phyloP scores from a whole-genome alignment of 2,329 filamentous ascomycete species.

The Colletotrichum sp. region DNA sequence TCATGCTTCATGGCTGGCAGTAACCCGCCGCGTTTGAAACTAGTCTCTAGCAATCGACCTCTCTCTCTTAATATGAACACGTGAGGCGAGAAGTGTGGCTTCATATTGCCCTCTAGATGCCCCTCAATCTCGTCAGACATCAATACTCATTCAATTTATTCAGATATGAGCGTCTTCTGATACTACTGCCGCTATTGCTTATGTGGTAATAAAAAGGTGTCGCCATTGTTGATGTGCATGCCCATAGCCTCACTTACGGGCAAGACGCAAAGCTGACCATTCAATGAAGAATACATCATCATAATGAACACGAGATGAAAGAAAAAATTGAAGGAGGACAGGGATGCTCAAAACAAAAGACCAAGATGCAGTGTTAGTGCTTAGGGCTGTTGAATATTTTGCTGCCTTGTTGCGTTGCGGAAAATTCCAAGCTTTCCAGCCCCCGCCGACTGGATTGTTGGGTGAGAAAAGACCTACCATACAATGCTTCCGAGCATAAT shows the following conservation, averaged over 20 bases:
- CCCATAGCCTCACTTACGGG: fast-evolving
- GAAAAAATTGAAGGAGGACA: fast-evolving
- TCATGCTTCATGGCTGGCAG: neutral
- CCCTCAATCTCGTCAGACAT: neutral
- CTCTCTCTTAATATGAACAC: too few relatives aligned
- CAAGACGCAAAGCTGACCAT: fast-evolving
- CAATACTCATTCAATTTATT: fast-evolving
- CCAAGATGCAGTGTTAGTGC: fast-evolving
- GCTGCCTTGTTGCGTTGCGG: neutral
- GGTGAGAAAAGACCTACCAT: fast-evolving
- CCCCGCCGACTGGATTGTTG: neutral
- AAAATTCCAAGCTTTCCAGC: neutral
- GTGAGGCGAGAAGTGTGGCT: fast-evolving
- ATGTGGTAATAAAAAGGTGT: too few relatives aligned
- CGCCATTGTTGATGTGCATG: too few relatives aligned
- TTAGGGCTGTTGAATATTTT: neutral
- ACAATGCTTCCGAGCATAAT: fast-evolving
- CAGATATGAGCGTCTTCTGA: too few relatives aligned
- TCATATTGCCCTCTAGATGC: neutral
- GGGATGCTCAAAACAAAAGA: neutral
- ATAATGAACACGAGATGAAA: neutral
- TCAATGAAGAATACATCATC: neutral
- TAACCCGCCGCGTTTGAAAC: neutral
- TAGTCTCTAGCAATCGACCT: fast-evolving
- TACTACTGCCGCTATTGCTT: fast-evolving